Evolutionary conservation across 495 filamentous ascomycete genomes (phyloP).

Genomic region (Penicillium lagena): DNA sequence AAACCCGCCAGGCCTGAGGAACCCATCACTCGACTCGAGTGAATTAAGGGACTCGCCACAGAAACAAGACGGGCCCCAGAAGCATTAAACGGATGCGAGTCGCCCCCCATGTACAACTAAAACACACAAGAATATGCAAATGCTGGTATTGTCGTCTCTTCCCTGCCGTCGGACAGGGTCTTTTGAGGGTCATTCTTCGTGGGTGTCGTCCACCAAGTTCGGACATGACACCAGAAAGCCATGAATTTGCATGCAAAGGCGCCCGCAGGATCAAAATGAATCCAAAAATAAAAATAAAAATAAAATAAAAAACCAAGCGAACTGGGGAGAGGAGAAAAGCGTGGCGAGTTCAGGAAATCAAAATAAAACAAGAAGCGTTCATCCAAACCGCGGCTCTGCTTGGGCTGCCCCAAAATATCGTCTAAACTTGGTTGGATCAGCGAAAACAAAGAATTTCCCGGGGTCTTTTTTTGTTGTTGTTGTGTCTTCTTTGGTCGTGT

Average conservation of each 20-base stretch:
- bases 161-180: slow-evolving; percentile 22
- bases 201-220: slow-evolving; percentile 25
- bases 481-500: slow-evolving; percentile 33
- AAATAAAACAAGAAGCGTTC: slow-evolving; percentile 15
- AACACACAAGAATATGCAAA: slow-evolving; percentile 38
- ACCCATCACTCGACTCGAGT: too few relatives aligned
- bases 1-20: too few relatives aligned
- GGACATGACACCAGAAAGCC: slow-evolving; percentile 16
- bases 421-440: slow-evolving; percentile 46
- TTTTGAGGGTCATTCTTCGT: slow-evolving; percentile 29
- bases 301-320: slow-evolving; percentile 18
- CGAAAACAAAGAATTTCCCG: slow-evolving; percentile 35
- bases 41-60: neutral
- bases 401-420: slow-evolving; percentile 45
- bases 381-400: slow-evolving; percentile 30
- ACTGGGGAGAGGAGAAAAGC: slow-evolving; percentile 2
- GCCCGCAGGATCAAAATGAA: slow-evolving; percentile 27
- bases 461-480: slow-evolving; percentile 33
- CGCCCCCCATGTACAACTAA: slow-evolving; percentile 35
- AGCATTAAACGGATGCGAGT: slow-evolving; percentile 34
- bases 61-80: slow-evolving; percentile 6
- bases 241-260: slow-evolving; percentile 34
- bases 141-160: slow-evolving; percentile 40
- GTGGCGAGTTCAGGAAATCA: slow-evolving; percentile 3
- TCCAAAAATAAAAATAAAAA: slow-evolving; percentile 4